phyloP scores from a whole-genome alignment of 805 yeast genomes.

The Ogataea parapolymorpha region DNA sequence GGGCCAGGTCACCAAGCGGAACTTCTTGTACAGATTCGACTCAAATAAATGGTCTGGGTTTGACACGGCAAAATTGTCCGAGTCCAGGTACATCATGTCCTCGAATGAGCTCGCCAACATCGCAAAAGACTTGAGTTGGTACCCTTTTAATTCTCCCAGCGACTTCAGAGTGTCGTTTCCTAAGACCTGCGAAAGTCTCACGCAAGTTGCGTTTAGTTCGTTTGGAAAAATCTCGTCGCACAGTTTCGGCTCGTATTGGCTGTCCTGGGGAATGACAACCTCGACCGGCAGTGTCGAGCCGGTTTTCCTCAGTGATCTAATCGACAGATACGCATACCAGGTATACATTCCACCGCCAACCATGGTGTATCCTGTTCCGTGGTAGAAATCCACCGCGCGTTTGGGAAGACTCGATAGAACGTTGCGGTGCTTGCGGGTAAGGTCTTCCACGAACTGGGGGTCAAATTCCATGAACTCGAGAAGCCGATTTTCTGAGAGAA shows the following conservation, averaged over 20 bases:
- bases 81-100: conserved; percentile 42
- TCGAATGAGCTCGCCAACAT: conserved; percentile 44
- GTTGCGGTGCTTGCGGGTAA: conserved; percentile 45
- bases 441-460: conserved; percentile 40
- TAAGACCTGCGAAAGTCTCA: conserved; percentile 36
- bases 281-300: conserved; percentile 45
- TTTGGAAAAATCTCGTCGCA: conserved; percentile 37
- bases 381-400: conserved; percentile 22
- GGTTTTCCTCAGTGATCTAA: conserved; percentile 39
- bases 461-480: conserved; percentile 25
- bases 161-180: conserved; percentile 26
- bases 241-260: conserved; percentile 39
- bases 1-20: conserved; percentile 69
- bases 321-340: conserved; percentile 39
- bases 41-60: conserved; percentile 37
- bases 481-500: conserved; percentile 13
- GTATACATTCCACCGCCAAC: conserved; percentile 44
- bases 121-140: conserved; percentile 42
- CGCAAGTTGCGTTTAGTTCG: conserved; percentile 40
- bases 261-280: conserved; percentile 38
- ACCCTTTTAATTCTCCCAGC: conserved; percentile 29
- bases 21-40: conserved; percentile 41
- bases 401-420: conserved; percentile 48
- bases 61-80: conserved; percentile 44
- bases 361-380: conserved; percentile 36